Base-by-base conservation (phyloP, 2,329 filamentous ascomycete species). In the Chaetomium globosum region DNA sequence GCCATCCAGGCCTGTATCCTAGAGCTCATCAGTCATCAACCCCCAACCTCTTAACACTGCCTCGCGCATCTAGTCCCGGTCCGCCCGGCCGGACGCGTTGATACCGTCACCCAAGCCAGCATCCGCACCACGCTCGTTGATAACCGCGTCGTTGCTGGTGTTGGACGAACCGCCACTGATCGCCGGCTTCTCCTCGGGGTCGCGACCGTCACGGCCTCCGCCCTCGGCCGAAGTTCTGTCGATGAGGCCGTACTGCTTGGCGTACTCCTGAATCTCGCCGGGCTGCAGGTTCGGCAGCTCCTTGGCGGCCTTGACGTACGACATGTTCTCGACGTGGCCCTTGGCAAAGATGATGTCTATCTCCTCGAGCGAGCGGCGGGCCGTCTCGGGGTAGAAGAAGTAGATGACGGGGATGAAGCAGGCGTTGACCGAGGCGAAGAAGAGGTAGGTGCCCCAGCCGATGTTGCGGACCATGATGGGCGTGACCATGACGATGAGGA, bases 401-500 rank as follows among this genome's bases (percentile, higher is more conserved):
- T 80, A 83, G 19, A 83, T 81, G 59, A 82, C 77, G 1, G 83
- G 82, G 52, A 85, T 74, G 69, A 85, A 83, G 21, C 77, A 75
- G 46, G 80, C 81, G 74, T 83, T 85, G 70, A 83, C 79, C n/a
- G 79, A 77, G 1, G 82, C 81, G 74, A 83, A 87, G 68, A 86
- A 81, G 53, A 85, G 78, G 73, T 83, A 86, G 61, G 82, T 85
- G 61, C 79, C 80, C 78, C 82, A 86, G 5, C 80, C 77, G 2
- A 85, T 77, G 57, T 80, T 82, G 57, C 77, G 71, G 63, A 89
- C 85, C 5, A 86, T 84, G 7, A 85, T 81, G 0, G 86, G 87
- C 0, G 86, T 87, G 59, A 89, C 84, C 82, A 88, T 87, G 58
- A 89, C 87, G 28, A 89, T 85, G 72, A 88, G 78, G 75, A 89